These are phyloP conservation scores for Nissolia schottii DNA, from an alignment of 306 rosid genomes.

Conservation along the genomic window DNA sequence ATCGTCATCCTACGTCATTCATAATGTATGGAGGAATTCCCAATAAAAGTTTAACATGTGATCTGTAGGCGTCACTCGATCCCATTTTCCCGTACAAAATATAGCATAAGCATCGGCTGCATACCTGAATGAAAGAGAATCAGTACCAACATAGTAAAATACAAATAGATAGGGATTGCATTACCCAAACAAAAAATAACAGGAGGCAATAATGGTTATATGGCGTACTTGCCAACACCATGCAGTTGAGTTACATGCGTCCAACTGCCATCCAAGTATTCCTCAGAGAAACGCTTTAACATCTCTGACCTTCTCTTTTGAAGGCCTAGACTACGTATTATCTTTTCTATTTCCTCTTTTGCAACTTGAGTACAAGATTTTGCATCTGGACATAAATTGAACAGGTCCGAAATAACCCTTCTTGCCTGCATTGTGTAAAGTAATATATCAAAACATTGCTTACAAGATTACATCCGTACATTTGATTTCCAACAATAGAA, in stretches of 20 bases:
- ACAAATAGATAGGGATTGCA: background rate
- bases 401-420: slow-evolving; percentile 34
- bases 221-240: slow-evolving; percentile 71
- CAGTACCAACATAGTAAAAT: background rate
- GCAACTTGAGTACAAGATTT: slow-evolving; percentile 45
- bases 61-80: slow-evolving; percentile 38
- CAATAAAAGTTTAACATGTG: slow-evolving; percentile 46
- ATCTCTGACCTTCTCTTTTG: slow-evolving; percentile 44
- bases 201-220: background rate
- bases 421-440: slow-evolving; percentile 39
- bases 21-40: slow-evolving; percentile 32
- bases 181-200: background rate
- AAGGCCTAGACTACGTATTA: slow-evolving; percentile 49
- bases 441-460: background rate
- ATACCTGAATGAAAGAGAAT: slow-evolving; percentile 32
- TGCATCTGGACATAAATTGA: slow-evolving; percentile 65
- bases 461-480: background rate
- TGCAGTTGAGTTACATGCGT: slow-evolving; percentile 67
- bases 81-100: slow-evolving; percentile 58
- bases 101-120: slow-evolving; percentile 72
- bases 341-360: slow-evolving; percentile 34
- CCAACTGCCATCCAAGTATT: slow-evolving; percentile 60
- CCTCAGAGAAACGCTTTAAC: slow-evolving; percentile 51
- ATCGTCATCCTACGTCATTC: background rate
- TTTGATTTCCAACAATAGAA: background rate